Evolutionary conservation across 305 asterid genomes (phyloP).

Genomic region (Petunia hybrid): DNA sequence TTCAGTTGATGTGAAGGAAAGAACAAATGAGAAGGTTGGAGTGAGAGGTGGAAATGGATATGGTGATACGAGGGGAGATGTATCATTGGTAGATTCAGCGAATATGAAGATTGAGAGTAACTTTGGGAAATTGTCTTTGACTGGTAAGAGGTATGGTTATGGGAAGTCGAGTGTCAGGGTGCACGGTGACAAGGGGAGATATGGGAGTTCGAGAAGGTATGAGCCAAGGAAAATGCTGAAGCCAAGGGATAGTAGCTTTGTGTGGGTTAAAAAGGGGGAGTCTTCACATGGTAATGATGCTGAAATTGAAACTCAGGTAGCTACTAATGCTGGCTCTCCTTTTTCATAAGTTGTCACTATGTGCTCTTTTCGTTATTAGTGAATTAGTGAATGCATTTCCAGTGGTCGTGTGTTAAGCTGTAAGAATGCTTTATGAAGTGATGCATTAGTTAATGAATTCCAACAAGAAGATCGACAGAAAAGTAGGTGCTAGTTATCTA

Average conservation of each 20-base stretch:
- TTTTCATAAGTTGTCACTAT: neutral
- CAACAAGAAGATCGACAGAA: conserved; percentile 14
- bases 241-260: conserved; percentile 38
- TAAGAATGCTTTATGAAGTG: neutral
- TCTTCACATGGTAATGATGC: conserved; percentile 41
- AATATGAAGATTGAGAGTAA: conserved; percentile 23
- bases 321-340: conserved; percentile 9
- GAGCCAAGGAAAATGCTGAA: conserved; percentile 4
- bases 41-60: conserved; percentile 36
- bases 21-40: conserved; percentile 29
- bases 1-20: conserved; percentile 36
- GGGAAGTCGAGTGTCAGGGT: conserved; percentile 24
- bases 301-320: conserved; percentile 48
- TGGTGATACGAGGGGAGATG: conserved; percentile 28
- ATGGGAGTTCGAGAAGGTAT: conserved; percentile 10
- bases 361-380: conserved; percentile 4
- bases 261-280: conserved; percentile 66
- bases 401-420: neutral
- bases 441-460: conserved; percentile 1
- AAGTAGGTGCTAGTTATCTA: neutral
- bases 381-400: conserved; percentile 2
- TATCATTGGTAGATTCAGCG: neutral
- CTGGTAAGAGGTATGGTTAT: conserved; percentile 30
- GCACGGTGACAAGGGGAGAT: conserved; percentile 32
- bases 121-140: conserved; percentile 35